Evolutionary conservation across 2,329 filamentous ascomycete species (phyloP).

Genomic region (Pestalotiopsis sp.): DNA sequence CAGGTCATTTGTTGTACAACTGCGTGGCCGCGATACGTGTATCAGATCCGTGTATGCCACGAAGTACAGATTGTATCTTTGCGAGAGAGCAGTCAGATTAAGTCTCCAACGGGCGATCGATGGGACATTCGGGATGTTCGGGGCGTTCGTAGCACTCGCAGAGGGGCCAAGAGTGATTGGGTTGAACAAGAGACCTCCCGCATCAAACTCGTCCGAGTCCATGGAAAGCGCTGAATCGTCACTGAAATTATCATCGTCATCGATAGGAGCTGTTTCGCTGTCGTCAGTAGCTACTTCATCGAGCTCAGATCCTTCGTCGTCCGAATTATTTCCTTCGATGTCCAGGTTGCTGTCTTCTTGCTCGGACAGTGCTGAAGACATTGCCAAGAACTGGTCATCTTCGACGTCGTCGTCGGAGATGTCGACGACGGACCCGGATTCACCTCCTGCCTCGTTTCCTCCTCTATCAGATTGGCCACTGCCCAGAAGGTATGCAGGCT

Average conservation of each 20-base stretch:
- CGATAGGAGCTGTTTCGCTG: background rate
- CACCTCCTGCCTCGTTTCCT: too few species aligned
- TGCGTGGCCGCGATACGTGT: slow-evolving; percentile 57
- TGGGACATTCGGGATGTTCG: slow-evolving; percentile 17
- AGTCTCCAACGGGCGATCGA: slow-evolving; percentile 45
- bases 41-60: slow-evolving; percentile 59
- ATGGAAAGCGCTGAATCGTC: background rate
- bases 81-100: slow-evolving; percentile 62
- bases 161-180: too few species aligned
- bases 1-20: slow-evolving; percentile 49
- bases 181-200: background rate
- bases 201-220: background rate
- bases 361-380: background rate
- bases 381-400: background rate
- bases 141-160: background rate
- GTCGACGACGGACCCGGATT: background rate
- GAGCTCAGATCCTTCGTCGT: background rate
- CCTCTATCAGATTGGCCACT: too few species aligned
- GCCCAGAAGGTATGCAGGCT: background rate
- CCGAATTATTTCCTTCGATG: background rate
- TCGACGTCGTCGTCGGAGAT: background rate
- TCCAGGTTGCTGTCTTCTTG: background rate
- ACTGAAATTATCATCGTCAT: background rate
- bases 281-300: background rate
- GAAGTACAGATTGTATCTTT: slow-evolving; percentile 65